Evolutionary conservation across 768 basidiomycete genomes (phyloP), one percentile per base, ranked within the genome.

Genomic region (Crucibulum laeve): DNA sequence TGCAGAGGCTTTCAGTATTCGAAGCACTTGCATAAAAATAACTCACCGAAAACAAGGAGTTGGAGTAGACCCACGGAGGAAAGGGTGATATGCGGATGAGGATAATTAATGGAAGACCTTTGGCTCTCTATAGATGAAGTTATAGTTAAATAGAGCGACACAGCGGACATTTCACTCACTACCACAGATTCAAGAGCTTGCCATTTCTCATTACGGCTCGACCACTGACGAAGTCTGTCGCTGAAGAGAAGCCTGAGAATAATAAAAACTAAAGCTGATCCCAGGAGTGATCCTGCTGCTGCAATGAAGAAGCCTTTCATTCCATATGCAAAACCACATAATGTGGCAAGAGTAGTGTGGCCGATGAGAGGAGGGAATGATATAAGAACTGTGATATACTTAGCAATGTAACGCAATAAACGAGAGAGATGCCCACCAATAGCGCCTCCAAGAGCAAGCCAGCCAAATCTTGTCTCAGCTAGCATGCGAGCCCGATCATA

Each of bases 41-140:
- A 69, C 82, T 64, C 51, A 86, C 86, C 18, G 87, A 81, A 54
- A 89, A 89, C 15, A 92, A 67, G 0, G 82, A 68, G 46, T 90
- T 91, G n/a, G 83, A 80, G 54, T 91, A 93, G 0, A 86, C 84
- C 86, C 88, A 91, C 2, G 91, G 88, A 36, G 88, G 89, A 59
- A 93, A 79, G 3, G 91, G 82, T 3, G 87, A 90, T 17, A 88
- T 59, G 11, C 90, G 81, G 47, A 92, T 84, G 37, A 93, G 73
- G 50, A 90, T 76, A 30, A 93, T 87, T 18, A 91, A 67, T n/a
- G 83, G 83, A 14, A 91, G 66, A 22, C 91, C 91, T 59, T 84
- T 87, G 13, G 80, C 77, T 46, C 68, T 70, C 87, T 89, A 51
- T 28, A 28, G 23, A 37, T 4, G 5, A 4, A 46, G 17, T 51